Evolutionary conservation across 2,329 filamentous ascomycete species (phyloP), one percentile per base, ranked within the genome.

Genomic region (Pyrenophora tritici-repentis): DNA sequence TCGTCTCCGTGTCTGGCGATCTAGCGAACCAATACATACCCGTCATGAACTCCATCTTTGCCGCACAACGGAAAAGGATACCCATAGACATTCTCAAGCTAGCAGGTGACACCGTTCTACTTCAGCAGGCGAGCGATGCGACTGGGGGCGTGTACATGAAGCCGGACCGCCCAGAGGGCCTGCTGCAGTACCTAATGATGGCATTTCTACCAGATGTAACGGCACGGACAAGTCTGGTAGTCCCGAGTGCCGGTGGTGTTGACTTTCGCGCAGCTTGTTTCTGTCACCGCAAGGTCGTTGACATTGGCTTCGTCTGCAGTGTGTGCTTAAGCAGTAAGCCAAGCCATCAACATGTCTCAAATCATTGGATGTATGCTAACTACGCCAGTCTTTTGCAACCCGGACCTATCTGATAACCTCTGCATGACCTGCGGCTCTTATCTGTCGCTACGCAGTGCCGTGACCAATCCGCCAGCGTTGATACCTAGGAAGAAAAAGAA

Each of bases 221-320:
- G 12, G 82, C 83, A 17, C 78, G 86, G 8, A 74, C 81, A 38
- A 83, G 87, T 50, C 78, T 99, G 35, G 82, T 96, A 35, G 79
- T 88, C 4, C 92, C 94, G 0, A 90, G 89, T 6, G 87, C 90
- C 32, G 89, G 92, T 48, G 86, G 88, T 37, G 91, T 99, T 36
- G 95, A 99, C 75, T 99, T 99, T 72, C 86, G 94, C 36, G 93
- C 95, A n/a, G 94, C 94, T 3, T 99, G 94, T 72, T 99, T 99
- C 77, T 99, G 94, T 72, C 94, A 99, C 75, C 83, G 93, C 42
- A 85, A 85, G 31, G 91, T 97, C 16, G 88, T 99, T 36, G 91
- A 97, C 74, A 85, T 92, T 1, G 94, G 92, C 7, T 99, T 90
- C 71, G 93, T 99, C 32, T 99, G 94, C 78, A 96, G 90, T 55